Conservation (phyloP, 345 rosid species). For the Passiflora organensis region DNA sequence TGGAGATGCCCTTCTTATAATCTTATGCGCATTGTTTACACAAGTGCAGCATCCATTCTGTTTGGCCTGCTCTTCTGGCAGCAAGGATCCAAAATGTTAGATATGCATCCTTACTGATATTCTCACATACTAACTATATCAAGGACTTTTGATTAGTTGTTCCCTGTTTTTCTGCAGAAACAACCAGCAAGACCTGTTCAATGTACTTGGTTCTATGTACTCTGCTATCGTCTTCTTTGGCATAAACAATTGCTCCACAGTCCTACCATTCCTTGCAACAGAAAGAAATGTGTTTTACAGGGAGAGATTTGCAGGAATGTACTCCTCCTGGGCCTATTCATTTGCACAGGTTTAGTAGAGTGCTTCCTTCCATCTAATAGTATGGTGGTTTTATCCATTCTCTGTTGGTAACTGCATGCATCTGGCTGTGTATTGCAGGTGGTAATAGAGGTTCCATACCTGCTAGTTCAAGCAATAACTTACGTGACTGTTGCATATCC, state of each 20-base stretch:
- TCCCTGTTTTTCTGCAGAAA: conserved; percentile 27
- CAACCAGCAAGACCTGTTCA: conserved; percentile 61
- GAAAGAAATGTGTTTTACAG: conserved; percentile 70
- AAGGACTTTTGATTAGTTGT: too few species aligned
- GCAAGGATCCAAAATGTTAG: conserved; percentile 64
- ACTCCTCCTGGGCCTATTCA: conserved; percentile 66
- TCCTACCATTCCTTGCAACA: conserved; percentile 42
- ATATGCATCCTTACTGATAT: not conserved
- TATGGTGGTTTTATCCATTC: too few species aligned
- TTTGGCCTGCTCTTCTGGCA: conserved; percentile 67
- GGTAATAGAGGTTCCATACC: conserved; percentile 63
- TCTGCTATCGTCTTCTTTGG: conserved; percentile 50
- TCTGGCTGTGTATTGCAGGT: conserved; percentile 35
- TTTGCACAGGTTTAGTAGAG: conserved; percentile 59
- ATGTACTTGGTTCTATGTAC: conserved; percentile 50
- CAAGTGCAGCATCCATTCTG: conserved; percentile 34
- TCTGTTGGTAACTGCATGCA: too few species aligned
- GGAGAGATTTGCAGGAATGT: conserved; percentile 81
- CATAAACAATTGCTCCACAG: conserved; percentile 56
- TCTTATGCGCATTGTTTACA: conserved; percentile 39
- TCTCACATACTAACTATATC: too few species aligned
- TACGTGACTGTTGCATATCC: conserved; percentile 51
- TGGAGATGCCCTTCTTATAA: conserved; percentile 88
- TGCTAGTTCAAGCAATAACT: conserved; percentile 35
- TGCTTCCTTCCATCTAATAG: too few species aligned